Conservation (phyloP, 192 early-diverging fungal genomes). For the Coemansia sp. region DNA sequence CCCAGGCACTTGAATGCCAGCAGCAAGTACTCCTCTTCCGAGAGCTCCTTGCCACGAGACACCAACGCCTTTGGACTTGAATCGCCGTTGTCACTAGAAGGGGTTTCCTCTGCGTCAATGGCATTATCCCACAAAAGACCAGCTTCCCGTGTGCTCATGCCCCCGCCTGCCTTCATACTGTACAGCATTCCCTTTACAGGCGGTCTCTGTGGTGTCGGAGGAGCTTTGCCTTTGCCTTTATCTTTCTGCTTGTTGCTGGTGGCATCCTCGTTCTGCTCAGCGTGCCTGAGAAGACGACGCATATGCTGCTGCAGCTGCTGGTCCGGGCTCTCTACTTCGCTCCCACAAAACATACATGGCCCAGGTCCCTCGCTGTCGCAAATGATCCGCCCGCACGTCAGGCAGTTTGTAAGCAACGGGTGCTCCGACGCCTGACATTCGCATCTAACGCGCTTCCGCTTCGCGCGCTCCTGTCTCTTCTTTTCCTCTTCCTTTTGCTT, state of each 20-base stretch:
- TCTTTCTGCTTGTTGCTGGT: not conserved
- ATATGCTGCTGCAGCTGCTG: constrained; percentile 53
- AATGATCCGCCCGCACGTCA: constrained; percentile 56
- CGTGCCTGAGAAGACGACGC: constrained; percentile 23
- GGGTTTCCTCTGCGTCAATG: not conserved
- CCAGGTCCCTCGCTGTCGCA: constrained; percentile 55
- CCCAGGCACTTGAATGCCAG: constrained; percentile 38
- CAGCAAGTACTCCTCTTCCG: constrained; percentile 39
- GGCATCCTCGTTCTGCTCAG: not conserved
- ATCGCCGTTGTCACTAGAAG: not conserved
- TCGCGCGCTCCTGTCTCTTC: constrained; percentile 15
- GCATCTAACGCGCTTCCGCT: constrained; percentile 39
- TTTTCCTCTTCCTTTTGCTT: constrained; percentile 25
- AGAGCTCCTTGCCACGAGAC: constrained; percentile 9
- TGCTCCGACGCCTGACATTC: constrained; percentile 55
- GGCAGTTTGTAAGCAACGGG: constrained; percentile 53
- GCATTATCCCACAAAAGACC: constrained; percentile 34
- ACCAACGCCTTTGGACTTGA: not conserved
- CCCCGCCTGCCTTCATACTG: constrained; percentile 35
- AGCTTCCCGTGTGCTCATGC: constrained; percentile 6
- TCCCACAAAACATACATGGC: constrained; percentile 54
- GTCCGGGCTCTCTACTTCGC: constrained; percentile 38
- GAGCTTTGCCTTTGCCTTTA: no score
- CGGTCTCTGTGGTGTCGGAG: not conserved
- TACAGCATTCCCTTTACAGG: constrained; percentile 13